Evolutionary conservation across 176 grass and related monocot genomes (phyloP).

Genomic region (Pontederia paniculata): DNA sequence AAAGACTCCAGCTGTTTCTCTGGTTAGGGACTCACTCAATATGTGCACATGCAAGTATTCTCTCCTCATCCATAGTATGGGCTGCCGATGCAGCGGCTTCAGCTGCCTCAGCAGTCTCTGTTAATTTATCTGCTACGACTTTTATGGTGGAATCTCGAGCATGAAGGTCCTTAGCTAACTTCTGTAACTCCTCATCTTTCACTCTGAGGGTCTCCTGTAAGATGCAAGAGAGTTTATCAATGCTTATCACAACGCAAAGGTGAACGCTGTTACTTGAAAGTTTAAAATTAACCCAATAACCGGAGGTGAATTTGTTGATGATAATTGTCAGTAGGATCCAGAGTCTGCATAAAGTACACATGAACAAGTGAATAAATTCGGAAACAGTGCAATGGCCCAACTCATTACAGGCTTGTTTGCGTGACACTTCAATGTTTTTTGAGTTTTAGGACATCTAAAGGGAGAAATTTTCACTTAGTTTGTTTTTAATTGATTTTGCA

Average conservation of each 20-base stretch:
- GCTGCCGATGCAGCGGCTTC: constrained; percentile 77
- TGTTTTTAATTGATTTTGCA: too few species aligned
- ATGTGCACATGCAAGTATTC: constrained; percentile 49
- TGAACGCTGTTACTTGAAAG: constrained; percentile 20
- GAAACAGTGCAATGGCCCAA: too few species aligned
- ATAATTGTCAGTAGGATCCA: too few species aligned
- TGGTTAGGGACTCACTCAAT: constrained; percentile 48
- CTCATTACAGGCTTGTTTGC: too few species aligned
- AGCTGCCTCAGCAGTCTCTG: constrained; percentile 71
- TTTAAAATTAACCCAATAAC: not conserved
- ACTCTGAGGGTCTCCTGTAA: constrained; percentile 76
- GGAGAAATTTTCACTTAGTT: too few species aligned
- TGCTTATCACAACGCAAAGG: not conserved
- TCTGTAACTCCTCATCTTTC: constrained; percentile 88
- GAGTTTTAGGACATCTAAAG: too few species aligned
- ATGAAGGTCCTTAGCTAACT: constrained; percentile 64
- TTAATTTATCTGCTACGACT: constrained; percentile 79
- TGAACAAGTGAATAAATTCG: too few species aligned
- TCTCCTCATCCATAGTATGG: constrained; percentile 79
- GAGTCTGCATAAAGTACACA: too few species aligned
- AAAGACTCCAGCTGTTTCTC: constrained; percentile 49
- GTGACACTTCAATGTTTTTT: too few species aligned
- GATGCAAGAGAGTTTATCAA: constrained; percentile 15
- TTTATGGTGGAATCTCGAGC: constrained; percentile 67
- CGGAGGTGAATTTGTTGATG: too few species aligned